Evolutionary conservation across 2,329 filamentous ascomycete genomes (phyloP).

Genomic region (Colletotrichum tropicicola): DNA sequence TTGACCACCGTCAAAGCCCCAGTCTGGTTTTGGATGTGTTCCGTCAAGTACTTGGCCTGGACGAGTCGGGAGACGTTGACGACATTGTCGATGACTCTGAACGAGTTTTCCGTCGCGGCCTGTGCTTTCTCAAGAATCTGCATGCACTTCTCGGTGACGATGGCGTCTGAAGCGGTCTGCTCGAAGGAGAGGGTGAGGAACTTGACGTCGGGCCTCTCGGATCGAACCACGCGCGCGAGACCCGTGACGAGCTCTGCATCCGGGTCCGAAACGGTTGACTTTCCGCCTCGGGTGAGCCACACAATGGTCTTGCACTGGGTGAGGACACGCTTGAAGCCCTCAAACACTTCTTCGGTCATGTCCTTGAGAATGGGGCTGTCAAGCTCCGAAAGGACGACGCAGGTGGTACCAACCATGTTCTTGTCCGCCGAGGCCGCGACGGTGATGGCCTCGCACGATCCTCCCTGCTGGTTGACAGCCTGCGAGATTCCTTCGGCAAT

Average conservation of each 20-base stretch:
- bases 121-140: background rate
- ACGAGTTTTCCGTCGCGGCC: background rate
- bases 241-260: slow-evolving; percentile 34
- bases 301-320: slow-evolving; percentile 27
- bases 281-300: slow-evolving; percentile 21
- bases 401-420: slow-evolving; percentile 27
- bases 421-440: slow-evolving; percentile 4
- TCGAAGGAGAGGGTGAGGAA: slow-evolving; percentile 34
- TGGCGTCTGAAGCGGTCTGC: background rate
- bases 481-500: background rate
- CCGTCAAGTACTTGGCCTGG: slow-evolving; percentile 12
- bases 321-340: slow-evolving; percentile 33
- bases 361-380: slow-evolving; percentile 31
- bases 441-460: background rate
- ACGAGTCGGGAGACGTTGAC: slow-evolving; percentile 18
- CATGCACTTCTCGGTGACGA: slow-evolving; percentile 13
- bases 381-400: slow-evolving; percentile 35
- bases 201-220: slow-evolving; percentile 30
- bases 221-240: slow-evolving; percentile 34
- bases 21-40: slow-evolving; percentile 29
- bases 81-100: background rate
- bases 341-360: slow-evolving; percentile 31
- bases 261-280: slow-evolving; percentile 21
- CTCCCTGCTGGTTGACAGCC: background rate
- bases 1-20: slow-evolving; percentile 4